A percentile compares a stretch with the other conserved stretches of the same genome.
Conservation (phyloP, 345 rosid genomes). For the Linum usitatissimum region DNA sequence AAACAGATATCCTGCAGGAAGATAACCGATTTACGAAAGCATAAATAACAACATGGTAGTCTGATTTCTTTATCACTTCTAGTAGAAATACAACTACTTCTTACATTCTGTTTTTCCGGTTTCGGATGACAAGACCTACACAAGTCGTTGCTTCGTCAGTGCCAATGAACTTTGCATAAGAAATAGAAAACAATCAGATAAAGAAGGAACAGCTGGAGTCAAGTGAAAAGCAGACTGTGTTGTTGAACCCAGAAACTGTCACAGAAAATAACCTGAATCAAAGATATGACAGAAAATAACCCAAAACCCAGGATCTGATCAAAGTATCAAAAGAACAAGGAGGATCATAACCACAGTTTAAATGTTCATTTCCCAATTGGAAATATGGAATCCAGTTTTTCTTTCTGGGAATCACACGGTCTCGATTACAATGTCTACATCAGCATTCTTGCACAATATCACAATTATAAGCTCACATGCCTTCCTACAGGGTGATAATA, state of each 20-base stretch:
- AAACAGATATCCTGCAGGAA: constrained; percentile 61
- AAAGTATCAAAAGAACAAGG: not conserved
- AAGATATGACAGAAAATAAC: not conserved
- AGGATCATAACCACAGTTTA: not conserved
- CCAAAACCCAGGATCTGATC: too few relatives aligned
- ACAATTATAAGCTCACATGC: too few relatives aligned
- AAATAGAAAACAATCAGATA: not conserved
- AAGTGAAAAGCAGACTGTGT: too few relatives aligned
- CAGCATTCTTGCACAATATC: too few relatives aligned
- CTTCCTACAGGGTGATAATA: too few relatives aligned
- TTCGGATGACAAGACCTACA: constrained; percentile 63
- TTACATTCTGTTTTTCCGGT: constrained; percentile 58
- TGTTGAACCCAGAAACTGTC: too few relatives aligned
- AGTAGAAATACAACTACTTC: constrained; percentile 13
- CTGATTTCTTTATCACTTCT: not conserved
- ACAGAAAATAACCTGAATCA: not conserved
- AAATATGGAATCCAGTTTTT: too few relatives aligned
- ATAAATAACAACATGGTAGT: not conserved
- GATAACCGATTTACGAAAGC: not conserved
- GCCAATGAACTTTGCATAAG: constrained; percentile 45
- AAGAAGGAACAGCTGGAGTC: not conserved
- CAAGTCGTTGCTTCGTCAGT: constrained; percentile 93
- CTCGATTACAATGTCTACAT: too few relatives aligned
- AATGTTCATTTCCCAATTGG: too few relatives aligned
- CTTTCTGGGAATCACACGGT: too few relatives aligned